Percentiles rank a stretch among this genome's conserved stretches.
phyloP scores from a whole-genome alignment of 2,329 filamentous ascomycete genomes.

The Neofusicoccum sp. region DNA sequence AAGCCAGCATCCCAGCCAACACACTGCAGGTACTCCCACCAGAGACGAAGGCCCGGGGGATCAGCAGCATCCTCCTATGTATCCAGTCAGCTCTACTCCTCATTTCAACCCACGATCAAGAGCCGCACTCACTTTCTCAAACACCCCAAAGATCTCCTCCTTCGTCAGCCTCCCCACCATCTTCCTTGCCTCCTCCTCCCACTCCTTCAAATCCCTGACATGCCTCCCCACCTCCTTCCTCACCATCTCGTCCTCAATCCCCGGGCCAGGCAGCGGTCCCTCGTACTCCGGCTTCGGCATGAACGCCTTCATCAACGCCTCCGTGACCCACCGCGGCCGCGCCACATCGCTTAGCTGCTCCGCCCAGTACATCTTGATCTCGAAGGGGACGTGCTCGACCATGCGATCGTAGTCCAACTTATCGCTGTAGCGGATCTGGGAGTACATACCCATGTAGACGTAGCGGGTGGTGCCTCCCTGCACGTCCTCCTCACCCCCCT shows the following conservation, averaged over 20 bases:
- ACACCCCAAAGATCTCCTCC: constrained; percentile 43
- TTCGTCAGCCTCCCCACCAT: constrained; percentile 40
- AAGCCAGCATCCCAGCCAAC: constrained; percentile 45
- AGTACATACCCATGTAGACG: constrained; percentile 51
- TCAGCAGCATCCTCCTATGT: constrained; percentile 41
- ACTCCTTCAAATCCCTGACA: constrained; percentile 37
- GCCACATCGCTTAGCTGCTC: constrained; percentile 36
- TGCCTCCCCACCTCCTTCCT: constrained; percentile 38
- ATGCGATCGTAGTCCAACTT: constrained; percentile 48
- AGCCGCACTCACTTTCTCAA: constrained; percentile 28
- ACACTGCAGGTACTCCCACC: constrained; percentile 53
- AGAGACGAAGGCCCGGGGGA: constrained; percentile 46
- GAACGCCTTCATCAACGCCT: constrained; percentile 45
- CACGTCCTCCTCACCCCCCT: not conserved
- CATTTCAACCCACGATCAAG: too few relatives aligned
- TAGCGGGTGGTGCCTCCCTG: constrained; percentile 30
- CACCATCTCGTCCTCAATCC: constrained; percentile 27
- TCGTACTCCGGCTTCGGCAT: constrained; percentile 46
- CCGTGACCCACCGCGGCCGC: constrained; percentile 47
- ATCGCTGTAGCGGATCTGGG: constrained; percentile 47
- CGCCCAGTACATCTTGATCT: constrained; percentile 45
- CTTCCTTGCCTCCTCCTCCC: constrained; percentile 43
- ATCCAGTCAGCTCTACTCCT: not conserved
- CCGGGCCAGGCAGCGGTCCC: constrained; percentile 35
- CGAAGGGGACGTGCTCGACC: constrained; percentile 38